Evolutionary conservation across 108 stramenopile genomes (phyloP), one percentile per base, ranked within the genome.

Genomic region (Fistulifera pelliculosa): DNA sequence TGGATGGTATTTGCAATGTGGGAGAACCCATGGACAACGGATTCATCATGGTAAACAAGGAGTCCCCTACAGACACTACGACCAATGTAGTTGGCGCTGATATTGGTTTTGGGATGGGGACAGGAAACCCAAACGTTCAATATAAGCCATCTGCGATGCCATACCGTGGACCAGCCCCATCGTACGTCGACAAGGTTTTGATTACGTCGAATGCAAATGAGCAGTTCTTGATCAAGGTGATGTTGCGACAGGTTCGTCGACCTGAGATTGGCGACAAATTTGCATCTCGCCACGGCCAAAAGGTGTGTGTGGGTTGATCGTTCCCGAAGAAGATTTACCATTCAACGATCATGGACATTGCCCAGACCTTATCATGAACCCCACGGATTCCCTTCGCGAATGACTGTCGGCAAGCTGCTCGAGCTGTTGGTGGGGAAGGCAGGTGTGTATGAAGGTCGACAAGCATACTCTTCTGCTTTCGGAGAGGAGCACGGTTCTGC

Each of bases 351-450:
- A 69, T 40, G 99, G 99, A 1, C 75, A 95, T 19, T 81, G 86
- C 22, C 99, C 99, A 1, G 99, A 99, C 69, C 69, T 99, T 27
- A 98, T 99, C 69, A 98, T 99, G 96, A 98, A 99, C 99, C 99
- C 23, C 99, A 99, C 74, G 99, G 96, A 23, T 98, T 99, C 58
- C 99, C 99, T 16, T 87, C 84, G 25, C 93, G 99, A 35, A 99
- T 99, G 99, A 99, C 99, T 14, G 96, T 99, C 15, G 99, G 96
- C 1, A 98, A 99, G 69, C 80, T 99, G 28, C 81, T 99, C 18
- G 99, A 99, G 75, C 70, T 97, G 7, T 70, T 99, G 15, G 93
- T 94, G 2, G 95, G 95, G 28, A 98, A 99, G 79, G 90, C 93
- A 2, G 93, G 90, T 43, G 76, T 95, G 19, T 92, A 81, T 47